phyloP scores from a whole-genome alignment of 345 rosid genomes.

The Rhizophora mangle region DNA sequence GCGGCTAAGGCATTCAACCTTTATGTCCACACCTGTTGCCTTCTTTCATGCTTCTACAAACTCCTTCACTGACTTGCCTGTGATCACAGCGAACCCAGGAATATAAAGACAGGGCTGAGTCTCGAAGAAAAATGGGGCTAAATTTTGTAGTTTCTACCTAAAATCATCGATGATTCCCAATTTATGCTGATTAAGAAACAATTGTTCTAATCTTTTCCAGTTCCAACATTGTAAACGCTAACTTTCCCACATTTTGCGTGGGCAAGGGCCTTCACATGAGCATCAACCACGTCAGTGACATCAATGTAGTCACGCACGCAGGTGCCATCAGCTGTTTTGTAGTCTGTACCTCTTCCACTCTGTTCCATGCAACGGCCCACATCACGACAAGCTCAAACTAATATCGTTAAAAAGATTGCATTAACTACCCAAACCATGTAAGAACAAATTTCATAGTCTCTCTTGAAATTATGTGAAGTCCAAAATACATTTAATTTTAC shows the following conservation, averaged over 20 bases:
- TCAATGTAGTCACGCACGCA: conserved; percentile 95
- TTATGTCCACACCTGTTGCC: conserved; percentile 73
- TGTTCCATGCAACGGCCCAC: no score
- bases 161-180: no score
- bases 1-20: conserved; percentile 75
- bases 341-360: conserved; percentile 65
- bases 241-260: conserved; percentile 65
- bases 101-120: no score
- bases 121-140: no score
- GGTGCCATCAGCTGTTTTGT: conserved; percentile 85
- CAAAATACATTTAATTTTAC: no score
- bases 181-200: background rate
- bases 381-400: no score
- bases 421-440: no score
- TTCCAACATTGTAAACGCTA: conserved; percentile 95
- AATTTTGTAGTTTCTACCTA: no score
- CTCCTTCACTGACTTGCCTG: conserved; percentile 93
- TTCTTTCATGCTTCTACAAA: conserved; percentile 96
- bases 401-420: no score
- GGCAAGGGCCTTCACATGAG: conserved; percentile 92
- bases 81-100: background rate
- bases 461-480: no score
- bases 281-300: conserved; percentile 96
- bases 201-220: conserved; percentile 56
- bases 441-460: no score